These are phyloP conservation scores for Tuber indicum DNA, from an alignment of 495 filamentous ascomycete genomes.

Conservation along the genomic window DNA sequence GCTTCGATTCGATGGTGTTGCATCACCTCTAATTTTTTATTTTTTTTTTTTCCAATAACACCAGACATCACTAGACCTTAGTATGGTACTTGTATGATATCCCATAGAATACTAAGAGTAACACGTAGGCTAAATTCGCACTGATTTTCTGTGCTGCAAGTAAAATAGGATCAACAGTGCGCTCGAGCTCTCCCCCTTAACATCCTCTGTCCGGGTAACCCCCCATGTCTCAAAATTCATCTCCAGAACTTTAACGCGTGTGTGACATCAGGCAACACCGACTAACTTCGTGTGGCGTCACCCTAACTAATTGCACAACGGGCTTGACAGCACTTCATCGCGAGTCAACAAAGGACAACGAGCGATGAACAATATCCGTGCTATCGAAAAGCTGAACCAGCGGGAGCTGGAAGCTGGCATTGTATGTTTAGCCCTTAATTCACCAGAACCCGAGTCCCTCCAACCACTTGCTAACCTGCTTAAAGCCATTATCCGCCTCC, in stretches of 20 bases:
- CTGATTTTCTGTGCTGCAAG: background rate
- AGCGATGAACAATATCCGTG: constrained; percentile 83
- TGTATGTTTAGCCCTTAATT: constrained; percentile 46
- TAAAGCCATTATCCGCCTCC: constrained; percentile 54
- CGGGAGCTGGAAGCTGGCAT: constrained; percentile 83
- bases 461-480: constrained; percentile 55
- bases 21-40: background rate
- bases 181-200: background rate
- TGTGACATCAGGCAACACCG: constrained; percentile 9
- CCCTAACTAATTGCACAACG: background rate
- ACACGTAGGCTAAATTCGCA: background rate
- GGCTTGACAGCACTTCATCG: constrained; percentile 6
- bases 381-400: constrained; percentile 89
- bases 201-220: constrained; percentile 26
- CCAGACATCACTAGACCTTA: background rate
- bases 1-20: background rate
- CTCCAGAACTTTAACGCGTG: constrained; percentile 3
- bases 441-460: background rate
- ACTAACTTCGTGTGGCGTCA: constrained; percentile 7
- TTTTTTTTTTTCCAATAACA: background rate
- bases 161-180: background rate
- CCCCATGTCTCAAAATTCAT: background rate
- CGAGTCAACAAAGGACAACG: constrained; percentile 18
- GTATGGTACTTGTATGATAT: background rate
- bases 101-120: background rate